These are phyloP conservation scores for Pythium biforme DNA, from an alignment of 352 stramenopile genomes.

Conservation along the genomic window DNA sequence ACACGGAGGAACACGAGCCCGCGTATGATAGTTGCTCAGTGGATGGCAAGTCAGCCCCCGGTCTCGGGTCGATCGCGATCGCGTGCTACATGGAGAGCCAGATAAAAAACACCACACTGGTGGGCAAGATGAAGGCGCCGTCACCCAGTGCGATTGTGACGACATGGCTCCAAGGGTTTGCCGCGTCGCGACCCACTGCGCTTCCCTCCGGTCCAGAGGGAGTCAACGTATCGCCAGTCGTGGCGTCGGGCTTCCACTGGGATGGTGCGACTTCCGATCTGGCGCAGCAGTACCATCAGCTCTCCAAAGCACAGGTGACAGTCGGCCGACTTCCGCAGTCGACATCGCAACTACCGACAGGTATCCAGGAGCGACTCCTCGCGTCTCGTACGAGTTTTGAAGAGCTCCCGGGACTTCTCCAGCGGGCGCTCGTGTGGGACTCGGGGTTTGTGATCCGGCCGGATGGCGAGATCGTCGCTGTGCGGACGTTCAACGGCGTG, in stretches of 20 bases:
- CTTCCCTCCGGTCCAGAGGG: too few relatives aligned
- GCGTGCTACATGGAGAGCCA: not conserved
- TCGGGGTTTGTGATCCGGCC: constrained; percentile 15
- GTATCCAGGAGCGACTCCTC: constrained; percentile 2
- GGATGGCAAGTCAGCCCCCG: not conserved
- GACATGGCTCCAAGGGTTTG: not conserved
- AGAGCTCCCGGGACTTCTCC: constrained; percentile 23
- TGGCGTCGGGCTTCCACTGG: not conserved
- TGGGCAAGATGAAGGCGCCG: too few relatives aligned
- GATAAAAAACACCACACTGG: too few relatives aligned
- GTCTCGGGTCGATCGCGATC: not conserved
- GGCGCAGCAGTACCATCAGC: constrained; percentile 28
- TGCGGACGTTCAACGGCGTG: constrained; percentile 17
- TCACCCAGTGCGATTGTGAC: not conserved
- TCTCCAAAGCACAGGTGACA: constrained; percentile 11
- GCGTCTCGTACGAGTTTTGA: constrained; percentile 10
- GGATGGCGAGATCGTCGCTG: constrained; percentile 9
- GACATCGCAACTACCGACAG: not conserved
- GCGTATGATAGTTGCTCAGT: not conserved
- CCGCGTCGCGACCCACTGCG: too few relatives aligned
- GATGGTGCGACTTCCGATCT: constrained; percentile 18
- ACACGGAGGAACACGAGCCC: not conserved
- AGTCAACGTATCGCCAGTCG: too few relatives aligned
- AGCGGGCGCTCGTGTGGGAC: constrained; percentile 28
- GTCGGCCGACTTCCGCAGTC: not conserved